Conservation (phyloP, 257 asterid species). For the Solanum okadae region DNA sequence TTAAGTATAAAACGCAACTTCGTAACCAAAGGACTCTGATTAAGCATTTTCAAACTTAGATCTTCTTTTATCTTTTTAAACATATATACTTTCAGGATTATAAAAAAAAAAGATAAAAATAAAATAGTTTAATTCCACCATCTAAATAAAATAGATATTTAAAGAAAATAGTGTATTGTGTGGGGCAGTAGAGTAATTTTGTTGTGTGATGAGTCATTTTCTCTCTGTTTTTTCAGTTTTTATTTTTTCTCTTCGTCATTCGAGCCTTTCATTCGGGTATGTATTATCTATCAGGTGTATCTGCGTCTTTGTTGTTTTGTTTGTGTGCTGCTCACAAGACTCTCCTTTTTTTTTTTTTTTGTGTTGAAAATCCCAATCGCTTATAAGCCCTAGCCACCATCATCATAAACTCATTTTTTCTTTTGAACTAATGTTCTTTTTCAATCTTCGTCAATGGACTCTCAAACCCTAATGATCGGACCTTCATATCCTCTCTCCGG, state of each 20-base stretch:
- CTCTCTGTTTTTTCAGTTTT: not conserved
- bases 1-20: too few species aligned
- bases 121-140: too few species aligned
- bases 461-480: conserved; percentile 15
- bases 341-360: not conserved
- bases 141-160: too few species aligned
- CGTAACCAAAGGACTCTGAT: not conserved
- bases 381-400: not conserved
- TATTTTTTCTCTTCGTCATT: not conserved
- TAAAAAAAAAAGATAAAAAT: too few species aligned
- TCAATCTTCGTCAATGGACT: not conserved
- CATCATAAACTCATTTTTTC: not conserved
- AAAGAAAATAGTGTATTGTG: not conserved
- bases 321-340: not conserved
- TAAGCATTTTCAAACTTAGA: not conserved
- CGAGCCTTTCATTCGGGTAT: conserved; percentile 15
- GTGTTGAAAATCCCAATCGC: not conserved
- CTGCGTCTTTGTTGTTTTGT: not conserved
- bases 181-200: conserved; percentile 12
- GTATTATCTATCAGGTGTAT: conserved; percentile 5
- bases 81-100: not conserved
- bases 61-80: too few species aligned
- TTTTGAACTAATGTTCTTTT: not conserved
- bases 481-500: not conserved
- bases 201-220: not conserved